These are phyloP conservation scores for Chrysosphaeria jannelii DNA, from an alignment of 2,329 filamentous ascomycete species.

Conservation along the genomic window DNA sequence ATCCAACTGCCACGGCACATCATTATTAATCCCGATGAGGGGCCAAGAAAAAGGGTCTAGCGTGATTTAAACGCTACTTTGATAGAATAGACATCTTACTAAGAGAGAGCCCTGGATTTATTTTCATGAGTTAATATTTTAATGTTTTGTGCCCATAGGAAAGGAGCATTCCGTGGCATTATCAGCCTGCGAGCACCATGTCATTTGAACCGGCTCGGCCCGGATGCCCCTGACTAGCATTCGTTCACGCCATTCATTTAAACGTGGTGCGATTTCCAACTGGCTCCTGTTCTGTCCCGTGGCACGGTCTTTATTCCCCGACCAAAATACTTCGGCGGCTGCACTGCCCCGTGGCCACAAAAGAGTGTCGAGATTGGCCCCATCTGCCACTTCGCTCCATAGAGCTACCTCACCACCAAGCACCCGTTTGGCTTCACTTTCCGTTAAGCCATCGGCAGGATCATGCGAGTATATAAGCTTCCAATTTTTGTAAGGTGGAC, in stretches of 20 bases:
- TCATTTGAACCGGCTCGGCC: slow-evolving; percentile 37
- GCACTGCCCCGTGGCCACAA: slow-evolving; percentile 52
- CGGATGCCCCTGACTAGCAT: slow-evolving; percentile 36
- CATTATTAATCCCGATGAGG: no score
- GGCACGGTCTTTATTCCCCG: slow-evolving; percentile 33
- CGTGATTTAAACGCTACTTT: no score
- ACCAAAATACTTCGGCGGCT: slow-evolving; percentile 57
- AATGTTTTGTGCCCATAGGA: slow-evolving; percentile 4
- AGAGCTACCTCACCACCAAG: slow-evolving; percentile 57
- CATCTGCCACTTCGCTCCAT: slow-evolving; percentile 54
- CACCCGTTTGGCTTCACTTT: slow-evolving; percentile 31
- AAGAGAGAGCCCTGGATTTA: no score
- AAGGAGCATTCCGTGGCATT: slow-evolving; percentile 17
- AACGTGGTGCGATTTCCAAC: slow-evolving; percentile 33
- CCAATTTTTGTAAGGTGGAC: slow-evolving; percentile 55
- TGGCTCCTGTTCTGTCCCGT: slow-evolving; percentile 39
- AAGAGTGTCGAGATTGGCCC: slow-evolving; percentile 39
- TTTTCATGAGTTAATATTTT: no score
- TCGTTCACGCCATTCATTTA: slow-evolving; percentile 50
- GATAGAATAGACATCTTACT: no score
- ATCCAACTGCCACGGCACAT: no score
- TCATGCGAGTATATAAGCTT: slow-evolving; percentile 54
- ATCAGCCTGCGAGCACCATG: slow-evolving; percentile 33
- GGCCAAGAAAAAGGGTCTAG: no score
- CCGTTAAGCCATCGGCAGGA: slow-evolving; percentile 31